These are phyloP conservation scores for Epichloe festucae DNA, from an alignment of 2,329 filamentous ascomycete genomes.

Conservation along the genomic window DNA sequence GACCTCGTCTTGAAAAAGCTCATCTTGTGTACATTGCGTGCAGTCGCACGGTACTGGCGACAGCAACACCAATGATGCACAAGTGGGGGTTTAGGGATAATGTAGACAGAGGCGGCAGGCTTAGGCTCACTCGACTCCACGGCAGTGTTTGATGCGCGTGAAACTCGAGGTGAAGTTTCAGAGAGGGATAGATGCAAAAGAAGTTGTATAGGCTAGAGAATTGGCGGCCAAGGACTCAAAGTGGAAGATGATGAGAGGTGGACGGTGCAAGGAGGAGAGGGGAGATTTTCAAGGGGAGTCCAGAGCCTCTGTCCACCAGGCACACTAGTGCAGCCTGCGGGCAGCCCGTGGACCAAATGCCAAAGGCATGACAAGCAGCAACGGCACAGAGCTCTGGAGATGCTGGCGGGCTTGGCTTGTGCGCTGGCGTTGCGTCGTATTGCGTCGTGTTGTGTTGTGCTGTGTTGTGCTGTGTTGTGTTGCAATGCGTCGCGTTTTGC, in stretches of 20 bases:
- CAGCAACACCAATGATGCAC: neutral
- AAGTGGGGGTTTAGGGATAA: neutral
- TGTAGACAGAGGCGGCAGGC: neutral
- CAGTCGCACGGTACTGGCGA: slow-evolving; percentile 13
- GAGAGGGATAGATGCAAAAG: neutral
- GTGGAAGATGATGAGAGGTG: neutral
- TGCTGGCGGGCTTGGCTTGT: neutral
- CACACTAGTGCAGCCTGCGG: neutral
- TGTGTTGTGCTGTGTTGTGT: neutral
- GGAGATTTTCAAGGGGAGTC: neutral
- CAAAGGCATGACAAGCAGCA: neutral
- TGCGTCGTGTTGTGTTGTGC: neutral
- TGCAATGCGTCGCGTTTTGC: neutral
- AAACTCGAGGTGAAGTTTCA: neutral
- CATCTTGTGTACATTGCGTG: slow-evolving; percentile 27
- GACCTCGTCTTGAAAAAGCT: slow-evolving; percentile 32
- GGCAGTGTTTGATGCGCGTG: neutral
- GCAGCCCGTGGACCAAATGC: too few species aligned
- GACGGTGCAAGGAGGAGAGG: neutral
- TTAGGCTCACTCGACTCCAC: neutral
- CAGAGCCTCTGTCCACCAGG: neutral
- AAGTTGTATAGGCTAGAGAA: neutral
- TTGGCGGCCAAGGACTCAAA: neutral
- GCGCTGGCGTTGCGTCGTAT: neutral
- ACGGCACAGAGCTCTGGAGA: neutral